Evolutionary conservation across 2,329 filamentous ascomycete species (phyloP).

Genomic region (Xylaria digitata): DNA sequence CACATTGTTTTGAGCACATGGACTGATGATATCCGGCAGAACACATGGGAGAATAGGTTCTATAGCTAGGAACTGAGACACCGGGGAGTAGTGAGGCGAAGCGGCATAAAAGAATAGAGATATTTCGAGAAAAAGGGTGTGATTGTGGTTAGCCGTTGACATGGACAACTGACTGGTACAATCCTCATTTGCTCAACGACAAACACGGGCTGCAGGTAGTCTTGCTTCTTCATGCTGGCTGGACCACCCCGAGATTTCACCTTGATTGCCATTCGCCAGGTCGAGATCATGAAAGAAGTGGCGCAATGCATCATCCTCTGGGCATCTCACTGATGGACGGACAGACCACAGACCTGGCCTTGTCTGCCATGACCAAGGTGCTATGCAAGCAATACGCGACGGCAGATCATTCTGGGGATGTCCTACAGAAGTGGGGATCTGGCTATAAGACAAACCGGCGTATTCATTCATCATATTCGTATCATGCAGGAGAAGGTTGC

Average conservation of each 20-base stretch:
- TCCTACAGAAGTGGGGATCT: constrained; percentile 26
- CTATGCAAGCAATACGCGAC: constrained; percentile 31
- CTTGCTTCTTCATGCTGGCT: constrained; percentile 28
- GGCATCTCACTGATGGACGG: constrained; percentile 18
- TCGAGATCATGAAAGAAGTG: constrained; percentile 26
- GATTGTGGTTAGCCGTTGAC: constrained; percentile 17
- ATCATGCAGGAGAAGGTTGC: constrained; percentile 30
- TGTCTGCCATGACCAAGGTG: constrained; percentile 27
- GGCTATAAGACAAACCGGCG: constrained; percentile 30
- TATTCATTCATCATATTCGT: constrained; percentile 32
- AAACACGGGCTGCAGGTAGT: constrained; percentile 32
- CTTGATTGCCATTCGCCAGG: constrained; percentile 14
- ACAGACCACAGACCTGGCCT: constrained; percentile 1
- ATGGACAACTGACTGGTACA: constrained; percentile 13
- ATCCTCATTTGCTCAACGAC: constrained; percentile 25
- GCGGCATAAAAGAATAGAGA: constrained; percentile 10
- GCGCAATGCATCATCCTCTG: constrained; percentile 26
- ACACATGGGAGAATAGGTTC: neutral
- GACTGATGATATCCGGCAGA: too few species aligned
- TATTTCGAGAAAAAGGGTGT: neutral
- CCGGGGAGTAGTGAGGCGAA: neutral
- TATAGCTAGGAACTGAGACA: constrained; percentile 12
- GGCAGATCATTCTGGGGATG: constrained; percentile 29
- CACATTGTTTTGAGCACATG: neutral
- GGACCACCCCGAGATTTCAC: constrained; percentile 26